Evolutionary conservation across 192 early-diverging fungal species (phyloP), one percentile per base, ranked within the genome.

Genomic region (Backusella sp.): DNA sequence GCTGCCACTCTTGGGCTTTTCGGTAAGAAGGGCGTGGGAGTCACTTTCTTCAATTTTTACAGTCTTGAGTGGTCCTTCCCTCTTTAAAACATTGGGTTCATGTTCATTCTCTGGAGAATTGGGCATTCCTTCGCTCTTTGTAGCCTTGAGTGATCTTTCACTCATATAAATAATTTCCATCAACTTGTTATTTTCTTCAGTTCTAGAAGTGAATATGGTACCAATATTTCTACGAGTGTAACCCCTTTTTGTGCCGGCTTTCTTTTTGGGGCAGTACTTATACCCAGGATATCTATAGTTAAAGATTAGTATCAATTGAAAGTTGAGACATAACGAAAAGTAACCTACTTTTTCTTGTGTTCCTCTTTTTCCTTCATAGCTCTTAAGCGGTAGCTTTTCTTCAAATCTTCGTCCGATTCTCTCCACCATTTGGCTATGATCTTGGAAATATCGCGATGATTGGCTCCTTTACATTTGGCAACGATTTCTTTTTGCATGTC

Each of bases 351-450:
- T 28, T 70, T 62, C 4, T 66, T 73, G 72, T 91, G 90, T 35
- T 86, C 84, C 21, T 79, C 76, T 21, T 89, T 86, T 11, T 79
- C 84, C n/a, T 75, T 23, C 26, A 77, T 81, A 5, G 90, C 87
- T 70, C 84, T 83, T 37, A 68, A 21, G 1, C 83, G 77, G 37
- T 90, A 92, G 37, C 76, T 77, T n/a, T 83, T 77, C 73, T 90
- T 92, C 59, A 87, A 83, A 9, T 81, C 76, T 53, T 85, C 83
- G 5, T 80, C 32, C 35, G 86, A 83, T 21, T 84, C 80, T n/a
- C 82, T 78, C 91, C 91, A 92, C 75, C 86, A 84, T 35, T 89
- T 84, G 0, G 85, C 88, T 46, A 89, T 86, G 44, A 91, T 88
- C 42, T 85, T 83, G 36, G 88, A 90, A 23, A 91, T 85, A 28